phyloP scores from a whole-genome alignment of 257 asterid species.

The Nicotiana paniculata region DNA sequence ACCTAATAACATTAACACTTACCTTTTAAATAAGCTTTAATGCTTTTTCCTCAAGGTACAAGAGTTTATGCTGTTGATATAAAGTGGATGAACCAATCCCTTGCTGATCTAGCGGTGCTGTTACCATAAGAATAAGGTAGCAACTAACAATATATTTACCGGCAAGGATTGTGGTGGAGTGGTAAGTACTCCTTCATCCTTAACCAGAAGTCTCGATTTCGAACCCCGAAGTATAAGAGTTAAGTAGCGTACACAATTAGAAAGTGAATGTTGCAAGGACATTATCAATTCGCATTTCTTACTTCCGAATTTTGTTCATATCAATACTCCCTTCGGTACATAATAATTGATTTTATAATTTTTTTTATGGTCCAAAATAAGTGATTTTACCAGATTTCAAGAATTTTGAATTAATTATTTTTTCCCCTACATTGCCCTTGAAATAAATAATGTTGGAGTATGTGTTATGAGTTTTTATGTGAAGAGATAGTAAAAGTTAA shows the following conservation, averaged over 20 bases:
- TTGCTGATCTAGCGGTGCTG: neutral
- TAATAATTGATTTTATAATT: too few species aligned
- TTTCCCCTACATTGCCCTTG: too few species aligned
- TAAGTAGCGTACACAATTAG: neutral
- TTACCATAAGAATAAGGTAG: neutral
- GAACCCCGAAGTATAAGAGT: neutral
- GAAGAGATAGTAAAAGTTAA: too few species aligned
- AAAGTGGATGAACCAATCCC: neutral
- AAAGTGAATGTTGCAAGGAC: neutral
- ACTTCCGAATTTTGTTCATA: neutral
- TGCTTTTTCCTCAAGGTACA: neutral
- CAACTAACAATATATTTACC: too few species aligned
- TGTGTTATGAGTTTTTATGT: too few species aligned
- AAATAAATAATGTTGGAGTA: too few species aligned
- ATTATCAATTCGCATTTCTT: neutral
- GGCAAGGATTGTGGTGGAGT: too few species aligned
- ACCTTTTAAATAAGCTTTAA: neutral
- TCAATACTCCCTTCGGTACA: neutral
- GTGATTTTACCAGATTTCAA: too few species aligned
- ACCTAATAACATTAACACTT: neutral
- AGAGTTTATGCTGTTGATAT: neutral
- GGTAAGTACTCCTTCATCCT: too few species aligned
- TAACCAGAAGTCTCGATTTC: too few species aligned
- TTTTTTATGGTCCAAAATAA: too few species aligned
- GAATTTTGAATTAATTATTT: too few species aligned